Evolutionary conservation across 805 yeast species (phyloP).

Genomic region (Tetrapisispora phaffii): DNA sequence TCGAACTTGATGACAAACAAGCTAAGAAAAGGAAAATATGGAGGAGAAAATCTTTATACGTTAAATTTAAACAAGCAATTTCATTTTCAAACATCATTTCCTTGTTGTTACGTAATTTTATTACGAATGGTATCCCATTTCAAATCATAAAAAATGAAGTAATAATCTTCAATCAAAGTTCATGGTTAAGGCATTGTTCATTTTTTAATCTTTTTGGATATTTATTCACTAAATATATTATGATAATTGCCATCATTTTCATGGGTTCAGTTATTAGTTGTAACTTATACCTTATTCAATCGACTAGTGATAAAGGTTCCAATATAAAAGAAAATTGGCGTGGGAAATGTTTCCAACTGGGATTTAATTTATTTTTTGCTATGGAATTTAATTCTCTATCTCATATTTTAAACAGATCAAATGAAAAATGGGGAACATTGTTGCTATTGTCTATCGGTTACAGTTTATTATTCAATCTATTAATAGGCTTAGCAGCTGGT

Average conservation of each 20-base stretch:
- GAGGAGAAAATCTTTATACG: conserved; percentile 1
- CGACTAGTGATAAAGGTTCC: neutral
- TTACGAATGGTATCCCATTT: neutral
- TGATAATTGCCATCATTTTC: neutral
- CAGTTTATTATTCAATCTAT: conserved; percentile 50
- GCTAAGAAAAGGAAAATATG: neutral
- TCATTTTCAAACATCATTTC: neutral
- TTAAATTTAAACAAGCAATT: neutral
- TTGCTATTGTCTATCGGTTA: conserved; percentile 61
- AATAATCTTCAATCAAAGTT: conserved; percentile 53
- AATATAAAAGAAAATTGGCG: conserved; percentile 43
- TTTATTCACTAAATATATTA: conserved; percentile 45
- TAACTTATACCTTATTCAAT: conserved; percentile 1
- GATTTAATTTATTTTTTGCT: conserved; percentile 64
- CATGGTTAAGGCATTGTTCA: conserved; percentile 73
- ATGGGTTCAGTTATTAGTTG: neutral
- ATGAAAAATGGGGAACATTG: conserved; percentile 58
- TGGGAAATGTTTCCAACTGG: conserved; percentile 68
- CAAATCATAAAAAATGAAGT: conserved; percentile 13
- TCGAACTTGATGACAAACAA: neutral
- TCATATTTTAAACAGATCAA: conserved; percentile 49
- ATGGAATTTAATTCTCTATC: conserved; percentile 58
- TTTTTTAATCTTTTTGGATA: conserved; percentile 77
- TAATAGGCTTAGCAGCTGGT: conserved; percentile 66
- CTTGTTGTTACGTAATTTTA: neutral